A percentile compares a stretch with the other conserved stretches of the same genome.
These are phyloP conservation scores for Glycine soja DNA, from an alignment of 306 rosid genomes.

Conservation along the genomic window DNA sequence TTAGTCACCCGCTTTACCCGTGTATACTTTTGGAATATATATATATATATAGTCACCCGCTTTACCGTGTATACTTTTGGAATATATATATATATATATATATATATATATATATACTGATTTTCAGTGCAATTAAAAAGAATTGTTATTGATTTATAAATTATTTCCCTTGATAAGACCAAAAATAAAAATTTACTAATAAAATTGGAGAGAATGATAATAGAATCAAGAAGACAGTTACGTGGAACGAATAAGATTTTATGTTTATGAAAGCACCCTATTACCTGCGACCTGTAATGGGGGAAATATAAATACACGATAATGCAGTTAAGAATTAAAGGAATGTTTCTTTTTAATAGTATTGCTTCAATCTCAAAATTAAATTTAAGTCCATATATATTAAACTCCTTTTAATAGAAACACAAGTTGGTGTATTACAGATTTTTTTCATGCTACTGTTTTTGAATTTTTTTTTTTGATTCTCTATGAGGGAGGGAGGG, in stretches of 20 bases:
- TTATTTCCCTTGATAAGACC: background rate
- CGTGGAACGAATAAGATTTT: background rate
- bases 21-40: no score
- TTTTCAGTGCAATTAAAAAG: background rate
- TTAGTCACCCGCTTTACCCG: no score
- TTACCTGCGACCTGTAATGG: background rate
- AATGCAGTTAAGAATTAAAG: background rate
- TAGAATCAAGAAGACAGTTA: background rate
- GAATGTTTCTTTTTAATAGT: background rate
- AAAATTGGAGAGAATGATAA: no score
- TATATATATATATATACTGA: no score
- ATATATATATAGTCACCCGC: no score
- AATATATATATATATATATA: no score
- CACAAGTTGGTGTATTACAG: background rate
- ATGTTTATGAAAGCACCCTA: background rate
- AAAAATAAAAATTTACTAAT: no score
- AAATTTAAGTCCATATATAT: background rate
- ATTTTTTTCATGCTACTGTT: no score
- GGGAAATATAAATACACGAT: background rate
- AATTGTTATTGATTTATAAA: background rate
- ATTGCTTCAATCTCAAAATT: background rate
- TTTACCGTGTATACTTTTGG: no score
- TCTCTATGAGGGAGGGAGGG: no score
- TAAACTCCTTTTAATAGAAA: background rate
- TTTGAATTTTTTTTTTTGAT: no score